Evolutionary conservation across 2,329 filamentous ascomycete species (phyloP), one percentile per base, ranked within the genome.

Genomic region (Gnomoniopsis smithogilvyi): DNA sequence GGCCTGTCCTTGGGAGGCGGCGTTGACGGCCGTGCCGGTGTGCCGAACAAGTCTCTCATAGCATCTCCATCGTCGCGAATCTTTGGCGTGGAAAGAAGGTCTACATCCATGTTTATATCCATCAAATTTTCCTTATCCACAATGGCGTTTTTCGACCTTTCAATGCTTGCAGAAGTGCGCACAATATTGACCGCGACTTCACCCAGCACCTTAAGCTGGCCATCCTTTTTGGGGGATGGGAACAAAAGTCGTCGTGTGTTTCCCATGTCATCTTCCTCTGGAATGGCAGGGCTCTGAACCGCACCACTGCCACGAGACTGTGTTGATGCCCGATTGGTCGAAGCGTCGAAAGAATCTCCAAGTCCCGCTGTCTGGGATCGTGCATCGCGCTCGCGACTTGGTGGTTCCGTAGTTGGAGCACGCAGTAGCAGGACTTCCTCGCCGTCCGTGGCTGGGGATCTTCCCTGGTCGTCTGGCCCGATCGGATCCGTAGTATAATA

Each of bases 221-320:
- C 83, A 33, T 85, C 82, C 64, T 88, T 89, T 47, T 86, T 81
- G 2, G 90, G 90, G 0, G 89, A 92, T 1, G 91, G 89, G 67
- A 95, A 95, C 1, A 95, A 78, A 2, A 93, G 73, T 59, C 91
- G 81, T 61, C 89, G 81, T 0, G 89, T 92, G 54, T 70, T 74
- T 36, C 82, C 84, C 52, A 82, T 74, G 36, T 80, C 78, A 53
- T 78, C 66, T 45, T 82, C 76, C 36, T 80, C 79, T 6, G 83
- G 64, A 30, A 79, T 74, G 36, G 87, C 83, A 17, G 85, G 84
- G 65, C 80, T 86, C 51, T 81, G 74, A 17, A 77, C 80, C 33
- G 81, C 84, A 49, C 84, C 85, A 61, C 76, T 81, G 33, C 77
- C 80, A 64, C 77, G 72, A n/a, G 82, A 83, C 63, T 82, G 80